These are phyloP conservation scores for Chlorella vulgaris DNA, from an alignment of 139 green algal genomes.

Conservation along the genomic window DNA sequence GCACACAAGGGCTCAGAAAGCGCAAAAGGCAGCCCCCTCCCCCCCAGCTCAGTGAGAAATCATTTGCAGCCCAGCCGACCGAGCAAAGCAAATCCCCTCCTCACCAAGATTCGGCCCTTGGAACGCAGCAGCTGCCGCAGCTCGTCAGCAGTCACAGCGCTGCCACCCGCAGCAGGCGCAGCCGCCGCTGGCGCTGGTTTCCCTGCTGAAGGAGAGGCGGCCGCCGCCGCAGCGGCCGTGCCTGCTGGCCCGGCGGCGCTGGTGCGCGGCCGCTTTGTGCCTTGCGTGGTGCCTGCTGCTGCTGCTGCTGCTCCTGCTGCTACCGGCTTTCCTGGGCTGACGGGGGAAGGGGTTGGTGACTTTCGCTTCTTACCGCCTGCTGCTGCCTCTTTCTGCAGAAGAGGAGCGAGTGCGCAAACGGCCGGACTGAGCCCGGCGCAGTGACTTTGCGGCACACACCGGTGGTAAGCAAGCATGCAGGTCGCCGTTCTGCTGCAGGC, in stretches of 20 bases:
- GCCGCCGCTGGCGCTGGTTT: neutral
- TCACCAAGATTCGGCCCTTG: constrained; percentile 24
- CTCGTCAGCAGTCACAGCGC: constrained; percentile 56
- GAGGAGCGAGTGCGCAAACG: neutral
- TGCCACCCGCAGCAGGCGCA: neutral
- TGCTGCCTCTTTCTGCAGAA: neutral
- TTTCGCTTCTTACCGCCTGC: constrained; percentile 41
- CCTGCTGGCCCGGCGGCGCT: neutral
- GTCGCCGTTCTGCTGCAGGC: too few relatives aligned
- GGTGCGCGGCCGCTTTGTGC: constrained; percentile 1
- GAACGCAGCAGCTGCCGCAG: constrained; percentile 59
- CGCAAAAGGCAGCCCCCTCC: too few relatives aligned
- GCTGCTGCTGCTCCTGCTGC: neutral
- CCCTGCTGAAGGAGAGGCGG: neutral
- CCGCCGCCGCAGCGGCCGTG: neutral
- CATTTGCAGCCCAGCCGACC: too few relatives aligned
- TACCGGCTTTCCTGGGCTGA: neutral
- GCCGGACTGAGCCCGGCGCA: too few relatives aligned
- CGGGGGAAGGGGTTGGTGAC: neutral
- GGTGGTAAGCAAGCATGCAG: too few relatives aligned
- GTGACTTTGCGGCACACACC: too few relatives aligned
- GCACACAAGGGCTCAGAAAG: too few relatives aligned
- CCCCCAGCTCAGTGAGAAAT: too few relatives aligned
- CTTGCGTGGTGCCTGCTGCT: neutral
- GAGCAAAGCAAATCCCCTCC: too few relatives aligned